These are phyloP conservation scores for Coniferiporia sulphurascens DNA, from an alignment of 1,284 basidiomycete genomes.

Conservation along the genomic window DNA sequence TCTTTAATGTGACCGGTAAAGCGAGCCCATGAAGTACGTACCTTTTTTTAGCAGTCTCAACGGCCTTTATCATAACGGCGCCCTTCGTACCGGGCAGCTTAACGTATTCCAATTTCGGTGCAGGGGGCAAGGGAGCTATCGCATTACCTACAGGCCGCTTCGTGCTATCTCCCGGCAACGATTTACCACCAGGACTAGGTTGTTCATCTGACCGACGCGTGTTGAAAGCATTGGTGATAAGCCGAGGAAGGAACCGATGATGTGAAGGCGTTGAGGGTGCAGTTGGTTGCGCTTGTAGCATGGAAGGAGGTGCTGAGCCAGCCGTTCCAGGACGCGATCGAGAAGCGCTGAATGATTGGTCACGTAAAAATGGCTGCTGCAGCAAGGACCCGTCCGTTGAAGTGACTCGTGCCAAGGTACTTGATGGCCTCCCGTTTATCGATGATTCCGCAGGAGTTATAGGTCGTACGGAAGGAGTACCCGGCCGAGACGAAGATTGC, in stretches of 20 bases:
- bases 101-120: conserved; percentile 82
- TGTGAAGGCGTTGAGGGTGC: conserved; percentile 31
- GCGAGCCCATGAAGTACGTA: conserved; percentile 29
- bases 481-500: conserved; percentile 21
- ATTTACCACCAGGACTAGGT: conserved; percentile 28
- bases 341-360: not conserved
- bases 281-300: conserved; percentile 23
- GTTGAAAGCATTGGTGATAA: conserved; percentile 61
- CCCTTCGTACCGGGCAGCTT: conserved; percentile 88
- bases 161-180: conserved; percentile 32
- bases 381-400: conserved; percentile 8
- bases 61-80: conserved; percentile 73
- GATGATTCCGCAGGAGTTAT: not conserved
- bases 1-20: conserved; percentile 12
- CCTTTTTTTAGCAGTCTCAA: conserved; percentile 85
- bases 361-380: not conserved
- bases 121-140: conserved; percentile 49
- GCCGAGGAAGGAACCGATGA: conserved; percentile 59
- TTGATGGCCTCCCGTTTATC: conserved; percentile 5
- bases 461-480: conserved; percentile 1
- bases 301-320: conserved; percentile 2
- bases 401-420: conserved; percentile 5
- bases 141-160: conserved; percentile 29
- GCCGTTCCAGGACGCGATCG: conserved; percentile 8
- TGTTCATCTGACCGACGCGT: conserved; percentile 56